Base-by-base conservation (phyloP, 129 eudicot genomes). In the Glebionis coronaria region DNA sequence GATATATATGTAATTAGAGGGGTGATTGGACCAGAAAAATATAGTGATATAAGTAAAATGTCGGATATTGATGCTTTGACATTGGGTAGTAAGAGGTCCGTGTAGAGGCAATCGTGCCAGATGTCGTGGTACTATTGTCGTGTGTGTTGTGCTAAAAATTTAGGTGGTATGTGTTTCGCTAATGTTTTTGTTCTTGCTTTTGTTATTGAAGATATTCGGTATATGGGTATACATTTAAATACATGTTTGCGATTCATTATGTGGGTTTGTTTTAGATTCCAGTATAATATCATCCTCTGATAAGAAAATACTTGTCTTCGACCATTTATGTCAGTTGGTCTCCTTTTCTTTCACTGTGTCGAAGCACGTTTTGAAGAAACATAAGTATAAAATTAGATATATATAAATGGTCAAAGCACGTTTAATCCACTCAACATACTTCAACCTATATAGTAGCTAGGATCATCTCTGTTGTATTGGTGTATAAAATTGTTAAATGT, bases 1-100 rank as follows among this genome's bases (percentile, higher is more conserved):
- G 93, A 94, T 61, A 80, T 94, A 0, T 94, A 94, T 56, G 79
- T 89, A 38, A 80, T 94, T 40, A 97, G 99, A 11, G 99, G 99
- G 9, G 95, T 94, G 53, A 81, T 86, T 18, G 95, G 90, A 44
- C 99, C 99, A 0, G 97, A 89, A n/a, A 65, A 88, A 42, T 65
- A 90, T 14, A 79, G 90, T 76, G 88, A 81, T 49, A 87, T 94
- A 25, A 84, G 81, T 76, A 73, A 63, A 42, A 65, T 78, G 72
- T 79, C 99, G 9, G 97, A 94, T 64, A 90, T 89, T 73, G 92
- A 89, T 59, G 88, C 83, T 21, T 59, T 94, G 87, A 78, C 84
- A 3, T 79, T 94, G 1, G 95, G 93, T n/a, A 79, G 79, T 51
- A 97, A 94, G 80, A 74, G 92, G 46, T 86, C 91, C 3, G 78